Evolutionary conservation across 2,329 filamentous ascomycete species (phyloP).

Genomic region (Chaetomiaceae sp.): DNA sequence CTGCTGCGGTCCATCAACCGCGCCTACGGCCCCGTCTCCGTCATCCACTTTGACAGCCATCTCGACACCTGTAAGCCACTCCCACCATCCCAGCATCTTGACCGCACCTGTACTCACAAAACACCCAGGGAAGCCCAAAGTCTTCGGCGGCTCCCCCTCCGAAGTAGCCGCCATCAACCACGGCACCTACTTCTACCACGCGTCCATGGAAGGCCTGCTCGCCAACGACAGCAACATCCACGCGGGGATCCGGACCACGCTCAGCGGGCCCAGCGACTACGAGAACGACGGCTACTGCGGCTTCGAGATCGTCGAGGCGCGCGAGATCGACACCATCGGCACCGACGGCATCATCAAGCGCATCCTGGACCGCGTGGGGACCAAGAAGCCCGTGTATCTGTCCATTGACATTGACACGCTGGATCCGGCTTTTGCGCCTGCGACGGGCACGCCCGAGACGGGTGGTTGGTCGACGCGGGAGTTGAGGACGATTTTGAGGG

Average conservation of each 20-base stretch:
- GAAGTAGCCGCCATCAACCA: slow-evolving; percentile 77
- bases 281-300: slow-evolving; percentile 83
- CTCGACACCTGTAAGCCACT: slow-evolving; percentile 58
- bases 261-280: slow-evolving; percentile 74
- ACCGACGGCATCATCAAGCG: slow-evolving; percentile 71
- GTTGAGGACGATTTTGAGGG: slow-evolving; percentile 65
- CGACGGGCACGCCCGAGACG: slow-evolving; percentile 71
- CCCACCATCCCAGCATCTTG: neutral
- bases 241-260: slow-evolving; percentile 78
- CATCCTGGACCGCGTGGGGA: slow-evolving; percentile 71
- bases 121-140: slow-evolving; percentile 68
- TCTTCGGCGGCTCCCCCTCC: slow-evolving; percentile 77
- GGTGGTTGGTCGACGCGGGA: slow-evolving; percentile 73
- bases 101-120: neutral
- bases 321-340: slow-evolving; percentile 49
- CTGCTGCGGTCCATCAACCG: slow-evolving; percentile 57
- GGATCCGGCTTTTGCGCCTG: slow-evolving; percentile 76
- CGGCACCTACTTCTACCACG: slow-evolving; percentile 86
- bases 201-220: slow-evolving; percentile 70
- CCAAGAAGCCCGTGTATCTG: slow-evolving; percentile 70
- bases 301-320: slow-evolving; percentile 75
- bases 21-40: slow-evolving; percentile 56
- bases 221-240: slow-evolving; percentile 83
- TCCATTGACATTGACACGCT: slow-evolving; percentile 85
- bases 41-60: slow-evolving; percentile 61